phyloP scores from a whole-genome alignment of 2,329 filamentous ascomycete genomes.

The Metarhizium album region DNA sequence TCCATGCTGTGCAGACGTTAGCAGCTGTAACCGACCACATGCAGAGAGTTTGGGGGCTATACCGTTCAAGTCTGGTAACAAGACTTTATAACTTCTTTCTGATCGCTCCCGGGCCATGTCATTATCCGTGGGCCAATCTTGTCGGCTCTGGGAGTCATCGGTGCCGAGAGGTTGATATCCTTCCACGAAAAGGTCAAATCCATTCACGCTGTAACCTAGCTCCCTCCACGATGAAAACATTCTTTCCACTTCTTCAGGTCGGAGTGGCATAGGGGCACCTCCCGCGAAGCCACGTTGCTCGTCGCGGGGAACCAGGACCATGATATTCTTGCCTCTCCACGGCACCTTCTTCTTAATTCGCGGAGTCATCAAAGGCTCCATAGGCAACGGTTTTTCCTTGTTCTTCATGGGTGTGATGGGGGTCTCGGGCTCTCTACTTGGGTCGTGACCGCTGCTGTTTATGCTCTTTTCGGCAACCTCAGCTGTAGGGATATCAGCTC shows the following conservation, averaged over 20 bases:
- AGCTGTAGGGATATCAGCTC: neutral
- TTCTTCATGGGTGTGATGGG: conserved; percentile 26
- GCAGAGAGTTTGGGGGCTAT: conserved; percentile 13
- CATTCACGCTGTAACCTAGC: conserved; percentile 56
- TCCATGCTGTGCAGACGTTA: conserved; percentile 39
- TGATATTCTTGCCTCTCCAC: conserved; percentile 66
- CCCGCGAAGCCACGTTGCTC: conserved; percentile 52
- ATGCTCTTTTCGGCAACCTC: neutral
- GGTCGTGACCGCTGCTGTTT: neutral
- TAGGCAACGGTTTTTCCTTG: conserved; percentile 25
- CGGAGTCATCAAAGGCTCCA: conserved; percentile 36
- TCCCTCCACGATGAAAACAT: conserved; percentile 59
- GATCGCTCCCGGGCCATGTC: conserved; percentile 48
- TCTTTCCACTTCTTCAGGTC: conserved; percentile 41
- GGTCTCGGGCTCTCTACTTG: conserved; percentile 18
- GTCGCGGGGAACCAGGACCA: conserved; percentile 58
- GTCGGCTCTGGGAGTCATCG: conserved; percentile 51
- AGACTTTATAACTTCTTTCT: conserved; percentile 45
- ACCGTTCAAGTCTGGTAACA: conserved; percentile 59
- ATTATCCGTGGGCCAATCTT: conserved; percentile 53
- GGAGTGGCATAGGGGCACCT: conserved; percentile 42
- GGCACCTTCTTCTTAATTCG: conserved; percentile 58
- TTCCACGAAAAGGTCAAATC: conserved; percentile 54
- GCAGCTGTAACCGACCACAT: neutral
- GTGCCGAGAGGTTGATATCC: conserved; percentile 25